phyloP scores from a whole-genome alignment of 371 early-diverging fungal species.

The Blastocladiella emersonii region DNA sequence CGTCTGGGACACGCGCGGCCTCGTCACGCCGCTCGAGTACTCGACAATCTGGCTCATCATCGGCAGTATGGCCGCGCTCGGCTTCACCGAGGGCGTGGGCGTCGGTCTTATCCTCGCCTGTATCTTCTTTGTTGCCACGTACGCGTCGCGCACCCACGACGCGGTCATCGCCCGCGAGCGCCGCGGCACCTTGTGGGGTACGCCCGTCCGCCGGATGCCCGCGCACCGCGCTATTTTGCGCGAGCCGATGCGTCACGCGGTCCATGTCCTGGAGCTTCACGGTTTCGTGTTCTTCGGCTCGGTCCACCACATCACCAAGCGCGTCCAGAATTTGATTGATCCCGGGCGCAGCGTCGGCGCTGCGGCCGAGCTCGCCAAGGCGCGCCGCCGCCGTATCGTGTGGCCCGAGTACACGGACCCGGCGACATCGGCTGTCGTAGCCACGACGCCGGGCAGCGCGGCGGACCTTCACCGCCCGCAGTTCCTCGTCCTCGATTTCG shows the following conservation, averaged over 20 bases:
- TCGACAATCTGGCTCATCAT: slow-evolving; percentile 72
- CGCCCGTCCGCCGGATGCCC: slow-evolving; percentile 76
- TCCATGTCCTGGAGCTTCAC: slow-evolving; percentile 74
- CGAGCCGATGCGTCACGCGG: slow-evolving; percentile 58
- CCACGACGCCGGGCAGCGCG: too few species aligned
- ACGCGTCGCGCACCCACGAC: slow-evolving; percentile 37
- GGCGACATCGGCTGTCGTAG: too few species aligned
- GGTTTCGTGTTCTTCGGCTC: slow-evolving; percentile 93
- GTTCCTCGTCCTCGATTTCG: slow-evolving; percentile 75
- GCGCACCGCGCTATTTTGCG: slow-evolving; percentile 74
- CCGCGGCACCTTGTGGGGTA: slow-evolving; percentile 62
- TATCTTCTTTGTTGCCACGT: slow-evolving; percentile 80
- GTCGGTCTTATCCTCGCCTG: slow-evolving; percentile 85
- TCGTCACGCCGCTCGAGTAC: slow-evolving; percentile 75
- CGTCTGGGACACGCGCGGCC: slow-evolving; percentile 66
- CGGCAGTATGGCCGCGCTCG: slow-evolving; percentile 65
- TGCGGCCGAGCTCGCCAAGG: not conserved
- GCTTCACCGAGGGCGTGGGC: slow-evolving; percentile 89
- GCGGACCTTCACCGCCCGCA: slow-evolving; percentile 8
- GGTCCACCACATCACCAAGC: slow-evolving; percentile 66
- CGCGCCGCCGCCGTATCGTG: not conserved
- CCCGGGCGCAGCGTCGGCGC: slow-evolving; percentile 7
- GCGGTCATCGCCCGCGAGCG: slow-evolving; percentile 63
- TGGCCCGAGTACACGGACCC: not conserved
- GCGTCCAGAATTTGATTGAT: slow-evolving; percentile 49